Evolutionary conservation across 805 yeast genomes (phyloP).

Genomic region (Metschnikowia koreensis): DNA sequence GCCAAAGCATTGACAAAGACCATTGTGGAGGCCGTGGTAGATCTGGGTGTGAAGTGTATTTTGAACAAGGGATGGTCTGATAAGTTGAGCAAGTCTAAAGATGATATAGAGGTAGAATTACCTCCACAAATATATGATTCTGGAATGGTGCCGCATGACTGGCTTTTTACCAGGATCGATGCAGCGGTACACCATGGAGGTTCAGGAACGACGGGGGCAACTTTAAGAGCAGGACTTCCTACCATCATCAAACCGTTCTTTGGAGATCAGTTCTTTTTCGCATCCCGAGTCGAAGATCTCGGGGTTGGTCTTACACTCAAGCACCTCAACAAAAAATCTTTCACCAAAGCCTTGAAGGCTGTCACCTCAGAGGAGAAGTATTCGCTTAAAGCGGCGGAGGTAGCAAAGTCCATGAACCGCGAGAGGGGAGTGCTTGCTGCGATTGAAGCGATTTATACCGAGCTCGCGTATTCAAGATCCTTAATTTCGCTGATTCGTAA

Average conservation of each 20-base stretch:
- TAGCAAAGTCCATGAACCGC: constrained; percentile 61
- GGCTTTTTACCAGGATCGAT: constrained; percentile 86
- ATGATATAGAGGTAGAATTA: constrained; percentile 36
- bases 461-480: constrained; percentile 71
- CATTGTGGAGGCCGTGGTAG: constrained; percentile 71
- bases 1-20: constrained; percentile 77
- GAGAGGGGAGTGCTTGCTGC: constrained; percentile 84
- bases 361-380: constrained; percentile 67
- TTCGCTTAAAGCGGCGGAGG: constrained; percentile 59
- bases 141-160: constrained; percentile 85
- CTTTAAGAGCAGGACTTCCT: constrained; percentile 81
- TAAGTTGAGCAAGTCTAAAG: constrained; percentile 44
- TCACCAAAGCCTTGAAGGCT: constrained; percentile 66
- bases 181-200: constrained; percentile 99
- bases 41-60: constrained; percentile 82
- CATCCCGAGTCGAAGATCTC: constrained; percentile 79
- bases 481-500: constrained; percentile 49
- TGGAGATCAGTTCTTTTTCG: constrained; percentile 95
- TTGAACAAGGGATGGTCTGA: constrained; percentile 96
- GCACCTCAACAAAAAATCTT: constrained; percentile 60
- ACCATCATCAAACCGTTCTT: constrained; percentile 91
- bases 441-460: constrained; percentile 71
- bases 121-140: constrained; percentile 69
- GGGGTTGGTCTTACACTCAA: constrained; percentile 78
- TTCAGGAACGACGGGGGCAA: constrained; percentile 93